Conservation (phyloP, 1,284 basidiomycete genomes). For the Fomitopsis betulina region DNA sequence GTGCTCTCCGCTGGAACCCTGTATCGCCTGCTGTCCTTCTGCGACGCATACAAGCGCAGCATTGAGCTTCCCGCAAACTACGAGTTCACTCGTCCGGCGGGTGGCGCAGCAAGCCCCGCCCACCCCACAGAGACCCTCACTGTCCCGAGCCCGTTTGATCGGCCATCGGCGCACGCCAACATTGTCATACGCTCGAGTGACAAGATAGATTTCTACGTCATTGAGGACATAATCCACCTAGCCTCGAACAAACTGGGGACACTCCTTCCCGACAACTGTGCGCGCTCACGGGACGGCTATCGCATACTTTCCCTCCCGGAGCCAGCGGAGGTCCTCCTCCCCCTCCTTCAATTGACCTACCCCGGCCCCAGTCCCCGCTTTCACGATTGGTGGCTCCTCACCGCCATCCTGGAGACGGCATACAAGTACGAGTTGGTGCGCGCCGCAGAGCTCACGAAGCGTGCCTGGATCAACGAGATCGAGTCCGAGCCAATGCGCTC, state of each 20-base stretch:
- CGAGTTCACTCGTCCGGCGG: not conserved
- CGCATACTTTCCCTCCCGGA: not conserved
- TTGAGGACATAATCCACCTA: not conserved
- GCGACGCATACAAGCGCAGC: not conserved
- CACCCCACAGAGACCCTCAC: not conserved
- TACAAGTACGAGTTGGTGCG: conserved; percentile 18
- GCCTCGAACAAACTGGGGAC: conserved; percentile 1
- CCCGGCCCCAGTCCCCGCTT: not conserved
- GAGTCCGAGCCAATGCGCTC: conserved; percentile 22
- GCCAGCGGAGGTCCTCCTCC: not conserved
- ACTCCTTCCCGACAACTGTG: not conserved
- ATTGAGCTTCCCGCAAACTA: not conserved
- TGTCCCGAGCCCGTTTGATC: not conserved
- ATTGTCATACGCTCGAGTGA: conserved; percentile 8
- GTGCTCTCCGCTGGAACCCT: conserved; percentile 8
- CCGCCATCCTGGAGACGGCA: conserved; percentile 10
- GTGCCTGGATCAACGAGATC: conserved; percentile 6
- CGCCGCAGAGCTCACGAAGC: conserved; percentile 6
- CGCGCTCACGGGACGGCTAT: not conserved
- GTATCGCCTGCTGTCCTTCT: conserved; percentile 8
- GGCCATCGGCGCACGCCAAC: not conserved
- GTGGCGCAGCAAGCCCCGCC: not conserved
- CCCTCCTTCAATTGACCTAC: conserved; percentile 3
- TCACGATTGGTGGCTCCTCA: not conserved
- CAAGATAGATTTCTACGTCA: conserved; percentile 7